Base-by-base conservation (phyloP, 2,329 filamentous ascomycete genomes). In the Aspergillus sp. region DNA sequence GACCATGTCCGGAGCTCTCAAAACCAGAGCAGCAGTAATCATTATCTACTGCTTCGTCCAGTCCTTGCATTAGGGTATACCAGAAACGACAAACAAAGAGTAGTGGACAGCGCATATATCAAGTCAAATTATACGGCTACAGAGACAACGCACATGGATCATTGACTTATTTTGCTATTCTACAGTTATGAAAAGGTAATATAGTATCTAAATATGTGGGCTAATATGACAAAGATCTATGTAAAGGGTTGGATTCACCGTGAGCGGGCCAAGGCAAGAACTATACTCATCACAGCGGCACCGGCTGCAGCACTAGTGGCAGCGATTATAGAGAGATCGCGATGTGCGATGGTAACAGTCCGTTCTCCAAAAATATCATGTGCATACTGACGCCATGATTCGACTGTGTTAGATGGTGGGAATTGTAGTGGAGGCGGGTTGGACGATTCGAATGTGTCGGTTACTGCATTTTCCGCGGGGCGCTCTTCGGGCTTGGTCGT, bases 291-390 rank as follows among this genome's bases (percentile, higher is more conserved):
- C 15, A 89, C 63, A 0, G 82, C 80, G 11, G 86, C 88, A n/a
- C 90, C 89, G 0, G 85, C 82, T 27, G 84, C 80, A 7, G 84
- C 86, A 55, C 88, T 84, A 73, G 92, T 85, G 37, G 91, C 75
- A 49, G 84, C 87, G 63, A 90, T 77, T n/a, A 88, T 74, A 2
- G 89, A 90, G 33, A 89, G 76, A 66, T 93, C 89, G 52, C 84
- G 82, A 79, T 90, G 90, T 44, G 84, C 83, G 60, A 91, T 67
- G 49, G 82, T 78, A 66, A 91, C 77, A 60, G 75, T 77, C 63
- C 86, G 80, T 56, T 91, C 86, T 73, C 88, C 90, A 74, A 82
- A 84, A 15, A 91, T 72, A 62, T 91, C 87, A 41, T 76, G 67
- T 5, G 83, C 65, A 3, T 76, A 77, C 6, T 79, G 75, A 65